Base-by-base conservation (phyloP, 371 early-diverging fungal genomes). In the Zopfochytrium polystomum region DNA sequence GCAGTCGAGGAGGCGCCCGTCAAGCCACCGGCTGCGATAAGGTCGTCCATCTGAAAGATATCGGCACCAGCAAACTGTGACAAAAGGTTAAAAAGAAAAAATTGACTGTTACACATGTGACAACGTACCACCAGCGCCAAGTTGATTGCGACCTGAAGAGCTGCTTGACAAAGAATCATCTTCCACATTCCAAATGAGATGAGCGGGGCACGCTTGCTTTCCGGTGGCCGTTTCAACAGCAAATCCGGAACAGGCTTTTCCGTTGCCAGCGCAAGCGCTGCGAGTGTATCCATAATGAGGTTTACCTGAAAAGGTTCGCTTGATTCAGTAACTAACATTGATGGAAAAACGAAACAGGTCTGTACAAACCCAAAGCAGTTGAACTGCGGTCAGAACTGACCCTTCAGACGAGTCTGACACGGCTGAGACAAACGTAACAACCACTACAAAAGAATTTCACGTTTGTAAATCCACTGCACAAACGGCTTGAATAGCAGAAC, bases 181-280 rank as follows among this genome's bases (percentile, higher is more conserved):
- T 87, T 87, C 79, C 86, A 87, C 95, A 96, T 95, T 43, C 74
- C 82, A 53, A 78, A 82, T 48, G 81, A 90, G 67, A 95, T 88
- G 61, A 96, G 74, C 32, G 88, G 85, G 15, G 89, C 88, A 52
- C 80, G 78, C 57, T 80, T 84, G 20, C 82, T 78, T 30, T 87
- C 83, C 0, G 97, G 62, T 72, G 75, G 54, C 43, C 92, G 85
- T 7, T 86, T 67, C 29, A 95, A 42, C 15, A 52, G 75, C 27
- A 93, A 67, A 4, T 85, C 82, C 23, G 72, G 67, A 25, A 80
- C 85, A 15, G 92, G 92, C n/a, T 80, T 74, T 52, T 91, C 90
- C 6, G 90, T 89, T 20, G 90, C 89, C 45, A 91, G 79, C 1
- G 89, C 89, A 20, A 91, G 77, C 0, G 92, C 89, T 20, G 87